Evolutionary conservation across 441 rosid genomes (phyloP).

Genomic region (Hypseocharis bilobata): DNA sequence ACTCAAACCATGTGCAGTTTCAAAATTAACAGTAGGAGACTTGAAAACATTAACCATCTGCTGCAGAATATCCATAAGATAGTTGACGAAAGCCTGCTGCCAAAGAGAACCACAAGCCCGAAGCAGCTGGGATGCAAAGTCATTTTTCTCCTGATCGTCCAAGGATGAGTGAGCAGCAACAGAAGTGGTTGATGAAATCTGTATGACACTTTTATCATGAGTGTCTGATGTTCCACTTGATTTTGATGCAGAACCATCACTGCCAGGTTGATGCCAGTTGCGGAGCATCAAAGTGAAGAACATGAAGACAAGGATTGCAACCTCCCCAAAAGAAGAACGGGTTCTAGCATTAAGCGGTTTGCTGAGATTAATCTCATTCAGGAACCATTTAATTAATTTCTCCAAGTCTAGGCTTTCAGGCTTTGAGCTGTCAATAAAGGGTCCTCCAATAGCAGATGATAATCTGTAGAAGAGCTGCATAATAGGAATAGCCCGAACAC

Average conservation of each 20-base stretch:
- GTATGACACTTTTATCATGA: conserved; percentile 57
- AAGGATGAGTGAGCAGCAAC: conserved; percentile 49
- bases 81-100: conserved; percentile 81
- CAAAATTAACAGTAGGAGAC: conserved; percentile 58
- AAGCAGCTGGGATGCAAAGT: conserved; percentile 74
- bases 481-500: conserved; percentile 84
- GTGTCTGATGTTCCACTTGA: conserved; percentile 46
- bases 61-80: conserved; percentile 94
- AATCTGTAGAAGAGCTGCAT: conserved; percentile 97
- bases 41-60: conserved; percentile 87
- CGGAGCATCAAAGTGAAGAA: conserved; percentile 99
- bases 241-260: conserved; percentile 49
- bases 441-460: conserved; percentile 96
- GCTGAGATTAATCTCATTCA: conserved; percentile 72
- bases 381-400: conserved; percentile 82
- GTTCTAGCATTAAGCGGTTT: conserved; percentile 62
- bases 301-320: conserved; percentile 92
- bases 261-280: conserved; percentile 99
- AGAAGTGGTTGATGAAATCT: conserved; percentile 31
- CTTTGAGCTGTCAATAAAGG: conserved; percentile 84
- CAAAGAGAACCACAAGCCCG: conserved; percentile 81
- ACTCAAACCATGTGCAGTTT: conserved; percentile 51
- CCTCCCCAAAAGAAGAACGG: conserved; percentile 86
- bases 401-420: conserved; percentile 78
- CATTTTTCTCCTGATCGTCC: conserved; percentile 81